Percentiles rank a stretch among this genome's conserved stretches.
These are phyloP conservation scores for Glarea lozoyensis DNA, from an alignment of 495 filamentous ascomycete species.

Conservation along the genomic window DNA sequence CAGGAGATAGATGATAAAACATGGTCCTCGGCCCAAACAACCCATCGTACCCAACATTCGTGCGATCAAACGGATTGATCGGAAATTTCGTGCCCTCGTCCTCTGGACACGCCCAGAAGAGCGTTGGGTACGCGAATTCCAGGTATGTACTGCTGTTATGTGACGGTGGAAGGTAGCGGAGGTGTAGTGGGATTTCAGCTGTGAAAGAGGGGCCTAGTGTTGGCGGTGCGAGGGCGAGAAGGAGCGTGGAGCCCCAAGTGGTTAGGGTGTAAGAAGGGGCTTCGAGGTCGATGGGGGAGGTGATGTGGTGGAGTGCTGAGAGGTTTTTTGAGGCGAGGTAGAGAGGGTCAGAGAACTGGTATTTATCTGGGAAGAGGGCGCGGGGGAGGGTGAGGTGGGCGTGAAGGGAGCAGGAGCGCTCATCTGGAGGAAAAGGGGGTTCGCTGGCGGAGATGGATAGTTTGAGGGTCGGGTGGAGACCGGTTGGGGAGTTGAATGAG, in stretches of 20 bases:
- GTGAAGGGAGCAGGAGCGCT: slow-evolving; percentile 57
- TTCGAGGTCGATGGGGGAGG: slow-evolving; percentile 85
- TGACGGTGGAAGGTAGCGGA: slow-evolving; percentile 65
- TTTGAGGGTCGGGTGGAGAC: slow-evolving; percentile 80
- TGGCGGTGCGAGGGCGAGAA: slow-evolving; percentile 65
- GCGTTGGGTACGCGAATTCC: slow-evolving; percentile 59
- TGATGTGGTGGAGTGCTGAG: slow-evolving; percentile 52
- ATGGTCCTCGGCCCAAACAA: slow-evolving; percentile 71
- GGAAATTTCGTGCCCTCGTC: slow-evolving; percentile 66
- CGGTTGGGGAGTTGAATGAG: slow-evolving; percentile 58
- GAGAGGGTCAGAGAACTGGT: slow-evolving; percentile 66
- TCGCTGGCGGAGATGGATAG: slow-evolving; percentile 37
- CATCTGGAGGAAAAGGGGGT: slow-evolving; percentile 30
- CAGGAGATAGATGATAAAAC: slow-evolving; percentile 77
- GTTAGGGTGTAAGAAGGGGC: slow-evolving; percentile 73
- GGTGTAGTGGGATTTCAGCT: slow-evolving; percentile 73
- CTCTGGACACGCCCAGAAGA: slow-evolving; percentile 88
- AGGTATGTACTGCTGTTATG: slow-evolving; percentile 29
- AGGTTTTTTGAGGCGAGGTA: slow-evolving; percentile 73
- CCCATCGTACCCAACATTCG: slow-evolving; percentile 77
- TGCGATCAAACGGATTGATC: slow-evolving; percentile 77
- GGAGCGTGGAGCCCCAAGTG: slow-evolving; percentile 71
- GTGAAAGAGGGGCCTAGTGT: slow-evolving; percentile 40
- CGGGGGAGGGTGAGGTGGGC: slow-evolving; percentile 84
- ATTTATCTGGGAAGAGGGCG: slow-evolving; percentile 75